phyloP scores from a whole-genome alignment of 345 rosid species.

The Murraya paniculata region DNA sequence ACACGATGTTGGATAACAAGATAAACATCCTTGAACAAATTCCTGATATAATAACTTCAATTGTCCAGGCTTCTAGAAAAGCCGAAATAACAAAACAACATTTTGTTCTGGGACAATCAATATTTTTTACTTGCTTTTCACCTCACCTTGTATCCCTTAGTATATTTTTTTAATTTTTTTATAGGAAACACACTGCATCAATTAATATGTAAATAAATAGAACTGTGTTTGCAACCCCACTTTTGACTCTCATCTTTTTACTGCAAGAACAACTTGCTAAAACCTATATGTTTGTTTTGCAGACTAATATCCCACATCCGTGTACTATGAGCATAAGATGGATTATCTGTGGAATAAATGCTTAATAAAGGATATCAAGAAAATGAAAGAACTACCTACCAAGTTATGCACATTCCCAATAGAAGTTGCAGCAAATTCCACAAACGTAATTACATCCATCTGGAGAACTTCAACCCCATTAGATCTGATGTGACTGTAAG shows the following conservation, averaged over 20 bases:
- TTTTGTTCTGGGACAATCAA: background rate
- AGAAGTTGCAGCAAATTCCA: constrained; percentile 65
- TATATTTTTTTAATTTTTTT: background rate
- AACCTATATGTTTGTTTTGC: background rate
- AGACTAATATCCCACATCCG: constrained; percentile 20
- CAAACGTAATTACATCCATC: constrained; percentile 54
- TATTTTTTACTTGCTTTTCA: background rate
- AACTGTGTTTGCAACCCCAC: background rate
- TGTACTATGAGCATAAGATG: background rate
- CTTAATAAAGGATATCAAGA: constrained; percentile 4
- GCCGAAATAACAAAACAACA: background rate
- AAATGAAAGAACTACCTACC: constrained; percentile 35
- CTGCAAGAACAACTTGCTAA: background rate
- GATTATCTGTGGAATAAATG: constrained; percentile 10
- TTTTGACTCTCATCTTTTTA: background rate
- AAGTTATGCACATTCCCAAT: constrained; percentile 51
- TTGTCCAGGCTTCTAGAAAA: constrained; percentile 5
- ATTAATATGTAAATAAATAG: background rate
- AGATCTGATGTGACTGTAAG: constrained; percentile 18
- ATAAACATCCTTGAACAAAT: background rate
- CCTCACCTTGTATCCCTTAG: background rate
- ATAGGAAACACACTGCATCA: background rate
- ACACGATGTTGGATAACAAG: background rate
- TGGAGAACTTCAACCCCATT: constrained; percentile 47
- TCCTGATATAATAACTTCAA: background rate